phyloP scores from a whole-genome alignment of 106 monocot species.

The Xerophyta viscosa region DNA sequence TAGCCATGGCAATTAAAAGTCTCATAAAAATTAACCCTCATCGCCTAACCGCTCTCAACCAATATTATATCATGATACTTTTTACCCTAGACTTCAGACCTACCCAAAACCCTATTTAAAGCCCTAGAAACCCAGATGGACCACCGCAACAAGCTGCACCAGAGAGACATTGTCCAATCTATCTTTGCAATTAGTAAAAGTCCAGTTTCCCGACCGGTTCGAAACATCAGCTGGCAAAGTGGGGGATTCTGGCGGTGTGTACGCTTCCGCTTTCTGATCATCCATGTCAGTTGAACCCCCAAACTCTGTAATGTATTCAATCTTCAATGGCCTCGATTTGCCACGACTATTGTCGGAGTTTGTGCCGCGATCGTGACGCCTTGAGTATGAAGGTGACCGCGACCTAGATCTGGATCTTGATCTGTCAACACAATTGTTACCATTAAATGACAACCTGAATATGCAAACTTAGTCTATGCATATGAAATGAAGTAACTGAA shows the following conservation, averaged over 20 bases:
- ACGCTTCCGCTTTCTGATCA: conserved; percentile 45
- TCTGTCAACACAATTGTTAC: conserved; percentile 26
- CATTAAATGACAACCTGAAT: background rate
- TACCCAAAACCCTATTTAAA: conserved; percentile 15
- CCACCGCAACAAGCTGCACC: conserved; percentile 62
- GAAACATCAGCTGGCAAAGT: conserved; percentile 40
- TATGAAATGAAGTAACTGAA: background rate
- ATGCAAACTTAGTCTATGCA: background rate
- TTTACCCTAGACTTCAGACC: conserved; percentile 19
- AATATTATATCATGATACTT: background rate
- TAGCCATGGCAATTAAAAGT: too few species aligned
- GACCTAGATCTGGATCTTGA: conserved; percentile 78
- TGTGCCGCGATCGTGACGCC: conserved; percentile 47
- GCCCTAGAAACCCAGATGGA: conserved; percentile 36
- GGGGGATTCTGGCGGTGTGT: conserved; percentile 90
- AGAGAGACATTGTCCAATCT: conserved; percentile 72
- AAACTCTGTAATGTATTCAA: conserved; percentile 98
- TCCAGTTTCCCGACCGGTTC: conserved; percentile 96
- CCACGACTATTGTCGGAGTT: conserved; percentile 53
- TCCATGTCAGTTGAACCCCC: conserved; percentile 49
- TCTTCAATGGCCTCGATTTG: conserved; percentile 74
- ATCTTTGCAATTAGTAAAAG: conserved; percentile 85
- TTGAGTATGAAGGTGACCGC: conserved; percentile 61
- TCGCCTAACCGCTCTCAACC: conserved; percentile 1
- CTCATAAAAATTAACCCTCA: too few species aligned